Evolutionary conservation across 768 basidiomycete species (phyloP).

Genomic region (Dentipellis sp.): DNA sequence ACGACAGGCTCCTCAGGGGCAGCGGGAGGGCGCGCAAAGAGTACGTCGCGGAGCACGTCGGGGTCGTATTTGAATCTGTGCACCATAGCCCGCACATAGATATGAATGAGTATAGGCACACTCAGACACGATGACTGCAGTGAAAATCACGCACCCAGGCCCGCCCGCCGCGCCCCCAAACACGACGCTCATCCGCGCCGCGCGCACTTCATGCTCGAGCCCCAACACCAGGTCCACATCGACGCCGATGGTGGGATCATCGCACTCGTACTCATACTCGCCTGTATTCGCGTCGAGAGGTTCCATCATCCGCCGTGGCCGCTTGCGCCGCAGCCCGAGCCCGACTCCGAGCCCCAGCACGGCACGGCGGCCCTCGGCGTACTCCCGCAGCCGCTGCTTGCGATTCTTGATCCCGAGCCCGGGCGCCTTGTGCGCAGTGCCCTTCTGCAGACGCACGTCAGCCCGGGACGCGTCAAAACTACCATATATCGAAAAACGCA

Average conservation of each 20-base stretch:
- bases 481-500: conserved; percentile 31
- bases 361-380: conserved; percentile 44
- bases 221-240: conserved; percentile 7
- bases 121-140: not conserved
- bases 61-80: conserved; percentile 24
- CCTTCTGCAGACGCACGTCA: conserved; percentile 28
- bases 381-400: conserved; percentile 58
- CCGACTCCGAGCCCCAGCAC: conserved; percentile 12
- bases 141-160: conserved; percentile 3
- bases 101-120: no score
- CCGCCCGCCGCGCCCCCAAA: conserved; percentile 13
- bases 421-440: conserved; percentile 44
- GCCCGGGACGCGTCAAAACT: not conserved
- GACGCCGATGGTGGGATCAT: no score
- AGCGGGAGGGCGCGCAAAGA: conserved; percentile 13
- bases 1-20: not conserved
- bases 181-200: conserved; percentile 12
- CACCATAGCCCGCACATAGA: no score
- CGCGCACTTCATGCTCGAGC: conserved; percentile 7
- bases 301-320: conserved; percentile 1
- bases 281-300: conserved; percentile 4
- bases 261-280: conserved; percentile 4
- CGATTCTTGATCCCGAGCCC: conserved; percentile 46
- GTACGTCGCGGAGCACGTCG: conserved; percentile 16
- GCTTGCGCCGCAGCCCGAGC: conserved; percentile 6